phyloP scores from a whole-genome alignment of 768 basidiomycete genomes.

The Rickenella mellea region DNA sequence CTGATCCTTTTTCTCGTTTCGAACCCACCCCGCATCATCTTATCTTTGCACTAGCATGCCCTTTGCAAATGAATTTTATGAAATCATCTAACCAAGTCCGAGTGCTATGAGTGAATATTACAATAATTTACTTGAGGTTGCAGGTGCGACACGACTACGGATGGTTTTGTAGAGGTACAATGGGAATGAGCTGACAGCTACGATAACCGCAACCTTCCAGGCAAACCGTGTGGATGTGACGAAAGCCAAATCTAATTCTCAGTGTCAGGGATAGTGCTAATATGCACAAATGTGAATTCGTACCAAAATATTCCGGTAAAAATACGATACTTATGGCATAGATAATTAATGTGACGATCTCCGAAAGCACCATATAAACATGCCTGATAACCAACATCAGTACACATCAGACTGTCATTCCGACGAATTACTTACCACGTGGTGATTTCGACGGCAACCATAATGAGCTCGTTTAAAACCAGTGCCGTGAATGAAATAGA shows the following conservation, averaged over 20 bases:
- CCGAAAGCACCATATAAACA: constrained; percentile 87
- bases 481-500: constrained; percentile 96
- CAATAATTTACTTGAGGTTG: constrained; percentile 85
- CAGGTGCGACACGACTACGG: constrained; percentile 79
- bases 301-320: constrained; percentile 95
- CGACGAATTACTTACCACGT: constrained; percentile 57
- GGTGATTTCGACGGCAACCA: constrained; percentile 97
- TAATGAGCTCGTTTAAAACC: constrained; percentile 94
- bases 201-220: constrained; percentile 94
- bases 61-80: too few species aligned
- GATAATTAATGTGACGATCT: constrained; percentile 79
- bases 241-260: constrained; percentile 71
- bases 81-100: not conserved
- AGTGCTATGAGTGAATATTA: constrained; percentile 24
- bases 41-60: not conserved
- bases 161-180: constrained; percentile 86
- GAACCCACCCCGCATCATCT: not conserved
- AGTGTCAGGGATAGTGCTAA: constrained; percentile 6
- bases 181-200: constrained; percentile 88
- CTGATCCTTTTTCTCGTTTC: too few species aligned
- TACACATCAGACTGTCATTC: not conserved
- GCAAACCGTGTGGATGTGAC: constrained; percentile 81
- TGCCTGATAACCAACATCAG: constrained; percentile 46
- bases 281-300: constrained; percentile 16
- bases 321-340: constrained; percentile 90